These are phyloP conservation scores for Nyssa sinensis DNA, from an alignment of 148 eudicot species.

Conservation along the genomic window DNA sequence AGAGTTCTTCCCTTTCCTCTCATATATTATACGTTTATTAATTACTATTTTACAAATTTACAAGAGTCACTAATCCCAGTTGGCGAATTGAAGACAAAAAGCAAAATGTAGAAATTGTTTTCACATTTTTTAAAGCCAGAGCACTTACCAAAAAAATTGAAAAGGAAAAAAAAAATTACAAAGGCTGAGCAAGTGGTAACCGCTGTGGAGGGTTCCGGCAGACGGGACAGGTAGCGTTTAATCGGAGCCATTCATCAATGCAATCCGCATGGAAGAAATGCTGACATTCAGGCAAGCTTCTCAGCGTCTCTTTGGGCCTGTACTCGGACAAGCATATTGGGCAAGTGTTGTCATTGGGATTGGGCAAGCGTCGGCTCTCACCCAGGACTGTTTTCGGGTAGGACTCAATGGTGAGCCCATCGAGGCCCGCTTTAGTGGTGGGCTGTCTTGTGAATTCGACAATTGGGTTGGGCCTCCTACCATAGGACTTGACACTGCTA, in stretches of 20 bases:
- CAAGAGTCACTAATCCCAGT: too few relatives aligned
- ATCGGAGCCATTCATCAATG: slow-evolving; percentile 60
- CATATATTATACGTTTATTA: too few relatives aligned
- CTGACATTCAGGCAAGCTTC: slow-evolving; percentile 49
- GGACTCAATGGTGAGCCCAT: slow-evolving; percentile 43
- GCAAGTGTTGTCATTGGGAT: slow-evolving; percentile 41
- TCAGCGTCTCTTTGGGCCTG: slow-evolving; percentile 41
- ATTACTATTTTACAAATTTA: too few relatives aligned
- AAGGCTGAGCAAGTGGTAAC: background rate
- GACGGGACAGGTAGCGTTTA: slow-evolving; percentile 58
- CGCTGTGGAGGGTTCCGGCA: slow-evolving; percentile 41
- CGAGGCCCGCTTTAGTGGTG: slow-evolving; percentile 26
- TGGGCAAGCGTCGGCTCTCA: slow-evolving; percentile 52
- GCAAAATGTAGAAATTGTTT: background rate
- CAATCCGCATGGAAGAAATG: slow-evolving; percentile 70
- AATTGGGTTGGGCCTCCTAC: background rate
- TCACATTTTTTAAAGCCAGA: background rate
- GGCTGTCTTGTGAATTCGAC: slow-evolving; percentile 16
- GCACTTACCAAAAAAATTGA: background rate
- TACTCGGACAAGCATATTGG: slow-evolving; percentile 64
- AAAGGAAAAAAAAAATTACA: background rate
- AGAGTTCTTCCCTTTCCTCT: too few relatives aligned
- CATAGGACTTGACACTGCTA: slow-evolving; percentile 6
- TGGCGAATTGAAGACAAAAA: too few relatives aligned
- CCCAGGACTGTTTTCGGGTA: slow-evolving; percentile 58